Conservation (phyloP, 1,284 basidiomycete genomes). For the Fomitopsis betulina region DNA sequence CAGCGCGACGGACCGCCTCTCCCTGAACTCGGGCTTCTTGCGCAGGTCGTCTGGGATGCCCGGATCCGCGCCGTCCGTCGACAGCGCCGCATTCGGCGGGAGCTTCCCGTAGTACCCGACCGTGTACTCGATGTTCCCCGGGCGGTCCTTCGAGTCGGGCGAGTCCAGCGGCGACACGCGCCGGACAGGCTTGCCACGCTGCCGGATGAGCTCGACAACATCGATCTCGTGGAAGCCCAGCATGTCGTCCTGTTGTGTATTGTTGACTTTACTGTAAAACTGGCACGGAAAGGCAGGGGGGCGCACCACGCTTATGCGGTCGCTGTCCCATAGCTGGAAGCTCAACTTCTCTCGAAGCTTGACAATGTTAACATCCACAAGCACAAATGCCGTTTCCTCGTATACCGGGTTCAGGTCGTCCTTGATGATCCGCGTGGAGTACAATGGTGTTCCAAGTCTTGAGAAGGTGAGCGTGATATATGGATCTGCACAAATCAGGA, state of each 20-base stretch:
- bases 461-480: constrained; percentile 34
- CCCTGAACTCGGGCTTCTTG: constrained; percentile 27
- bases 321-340: constrained; percentile 80
- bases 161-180: constrained; percentile 24
- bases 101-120: constrained; percentile 66
- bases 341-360: constrained; percentile 64
- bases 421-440: constrained; percentile 70
- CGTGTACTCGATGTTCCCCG: constrained; percentile 38
- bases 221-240: constrained; percentile 30
- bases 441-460: constrained; percentile 56
- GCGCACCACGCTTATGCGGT: constrained; percentile 39
- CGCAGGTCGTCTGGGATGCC: constrained; percentile 31
- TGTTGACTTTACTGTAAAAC: no score
- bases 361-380: constrained; percentile 69
- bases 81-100: constrained; percentile 41
- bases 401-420: constrained; percentile 66
- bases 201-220: constrained; percentile 28
- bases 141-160: constrained; percentile 23
- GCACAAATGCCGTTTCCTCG: constrained; percentile 70
- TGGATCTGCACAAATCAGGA: constrained; percentile 26
- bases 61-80: constrained; percentile 32
- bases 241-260: constrained; percentile 29
- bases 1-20: constrained; percentile 25
- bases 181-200: constrained; percentile 26
- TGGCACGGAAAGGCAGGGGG: not conserved